Evolutionary conservation across 805 yeast genomes (phyloP), one percentile per base, ranked within the genome.

Genomic region (Nakazawaea populi): DNA sequence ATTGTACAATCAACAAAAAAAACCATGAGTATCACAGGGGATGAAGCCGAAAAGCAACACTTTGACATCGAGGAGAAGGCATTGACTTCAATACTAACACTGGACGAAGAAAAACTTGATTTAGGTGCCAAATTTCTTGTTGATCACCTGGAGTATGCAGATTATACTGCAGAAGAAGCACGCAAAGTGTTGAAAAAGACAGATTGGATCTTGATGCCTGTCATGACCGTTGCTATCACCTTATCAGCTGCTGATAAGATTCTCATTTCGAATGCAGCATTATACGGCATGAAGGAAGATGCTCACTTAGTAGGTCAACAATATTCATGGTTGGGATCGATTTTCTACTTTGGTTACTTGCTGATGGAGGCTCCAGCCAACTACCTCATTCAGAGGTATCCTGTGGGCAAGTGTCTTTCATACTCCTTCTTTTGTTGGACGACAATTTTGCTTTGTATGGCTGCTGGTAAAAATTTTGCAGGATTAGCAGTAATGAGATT

Each of bases 271-370:
- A 56, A 56, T 40, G 68, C 69, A 53, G 68, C 69, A 36, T 67
- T 71, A 14, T 65, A 66, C 42, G 87, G 86, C 4, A 56, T 82
- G 34, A 60, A 72, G 47, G 60, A 60, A 2, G 84, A 77, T 52
- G 60, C 77, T 53, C 58, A 72, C 18, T 72, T 82, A 76, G 46
- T 55, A 27, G 78, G 79, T 4, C 57, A 61, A 47, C 59, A 70
- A 59, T 71, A 74, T 56, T 62, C 77, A 38, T 75, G 83, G 80
- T 61, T 74, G 14, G 77, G 83, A 12, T 71, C 81, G 0, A 54
- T 77, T n/a, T 75, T 77, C 52, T 77, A 75, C 55, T 76, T 74
- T 34, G 83, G 81, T 3, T 75, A 66, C 53, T 60, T 72, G 8
- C 62, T 70, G 5, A 79, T 77, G 8, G 76, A 74, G 53, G 43